phyloP scores from a whole-genome alignment of 23 red algal genomes.

The Cyanidiococcus yangmingshanensis region DNA sequence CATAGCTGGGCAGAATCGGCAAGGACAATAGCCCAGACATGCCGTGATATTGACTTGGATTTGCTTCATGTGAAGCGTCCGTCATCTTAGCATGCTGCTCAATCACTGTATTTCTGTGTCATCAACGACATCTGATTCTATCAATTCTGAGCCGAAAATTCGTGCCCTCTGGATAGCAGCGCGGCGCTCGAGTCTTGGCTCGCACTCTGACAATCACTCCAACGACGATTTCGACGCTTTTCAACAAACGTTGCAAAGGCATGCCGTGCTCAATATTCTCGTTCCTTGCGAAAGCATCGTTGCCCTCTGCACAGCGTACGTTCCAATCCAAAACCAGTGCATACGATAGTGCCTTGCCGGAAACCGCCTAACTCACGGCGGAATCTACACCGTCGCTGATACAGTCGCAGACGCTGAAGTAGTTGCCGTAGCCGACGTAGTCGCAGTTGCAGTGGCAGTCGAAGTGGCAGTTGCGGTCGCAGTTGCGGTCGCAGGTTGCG shows the following conservation, averaged over 20 bases:
- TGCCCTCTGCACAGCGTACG: background rate
- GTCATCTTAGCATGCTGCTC: too few species aligned
- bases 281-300: background rate
- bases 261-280: background rate
- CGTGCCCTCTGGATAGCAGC: too few species aligned
- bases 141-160: too few species aligned
- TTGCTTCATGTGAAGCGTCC: too few species aligned
- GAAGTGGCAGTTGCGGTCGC: background rate
- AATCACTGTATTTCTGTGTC: too few species aligned
- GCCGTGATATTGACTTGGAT: too few species aligned
- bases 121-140: too few species aligned
- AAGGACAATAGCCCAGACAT: too few species aligned
- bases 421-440: background rate
- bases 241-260: background rate
- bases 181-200: too few species aligned
- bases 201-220: background rate
- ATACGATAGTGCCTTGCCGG: too few species aligned
- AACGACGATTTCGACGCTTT: background rate
- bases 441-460: background rate
- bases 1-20: too few species aligned
- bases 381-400: background rate
- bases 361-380: background rate
- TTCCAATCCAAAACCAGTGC: too few species aligned
- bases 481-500: background rate
- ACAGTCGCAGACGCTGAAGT: background rate